phyloP scores from a whole-genome alignment of 73 alveolate species.

The Tetrahymena malaccensis region DNA sequence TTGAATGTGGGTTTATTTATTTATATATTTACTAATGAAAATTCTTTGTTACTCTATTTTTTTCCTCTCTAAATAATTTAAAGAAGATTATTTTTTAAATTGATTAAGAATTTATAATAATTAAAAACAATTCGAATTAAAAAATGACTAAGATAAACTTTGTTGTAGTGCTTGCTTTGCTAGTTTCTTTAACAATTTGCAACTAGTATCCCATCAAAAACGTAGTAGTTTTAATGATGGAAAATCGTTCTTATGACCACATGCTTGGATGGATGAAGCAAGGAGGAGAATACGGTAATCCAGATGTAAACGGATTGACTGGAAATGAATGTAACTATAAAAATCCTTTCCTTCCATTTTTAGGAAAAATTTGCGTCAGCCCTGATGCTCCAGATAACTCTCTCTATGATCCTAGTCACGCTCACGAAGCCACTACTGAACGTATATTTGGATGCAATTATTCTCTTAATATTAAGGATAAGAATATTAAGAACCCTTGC shows the following conservation, averaged over 20 bases:
- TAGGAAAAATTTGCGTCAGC: background rate
- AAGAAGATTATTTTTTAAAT: background rate
- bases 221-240: conserved; percentile 5
- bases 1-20: background rate
- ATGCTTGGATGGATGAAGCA: conserved; percentile 6
- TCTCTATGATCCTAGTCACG: background rate
- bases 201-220: background rate
- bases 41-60: background rate
- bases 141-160: background rate
- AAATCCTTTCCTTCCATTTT: background rate
- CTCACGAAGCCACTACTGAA: background rate
- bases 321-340: background rate
- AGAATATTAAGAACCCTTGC: background rate
- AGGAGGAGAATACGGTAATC: background rate
- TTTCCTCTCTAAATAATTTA: background rate
- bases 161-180: background rate
- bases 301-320: background rate
- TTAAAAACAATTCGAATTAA: too few species aligned
- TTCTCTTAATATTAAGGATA: background rate
- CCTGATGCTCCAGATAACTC: background rate
- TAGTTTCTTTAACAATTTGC: background rate
- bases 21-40: background rate
- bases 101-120: too few species aligned
- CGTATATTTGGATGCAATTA: background rate
- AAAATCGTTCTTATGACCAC: background rate